Base-by-base conservation (phyloP, 495 filamentous ascomycete species). In the Neurospora cerealis region DNA sequence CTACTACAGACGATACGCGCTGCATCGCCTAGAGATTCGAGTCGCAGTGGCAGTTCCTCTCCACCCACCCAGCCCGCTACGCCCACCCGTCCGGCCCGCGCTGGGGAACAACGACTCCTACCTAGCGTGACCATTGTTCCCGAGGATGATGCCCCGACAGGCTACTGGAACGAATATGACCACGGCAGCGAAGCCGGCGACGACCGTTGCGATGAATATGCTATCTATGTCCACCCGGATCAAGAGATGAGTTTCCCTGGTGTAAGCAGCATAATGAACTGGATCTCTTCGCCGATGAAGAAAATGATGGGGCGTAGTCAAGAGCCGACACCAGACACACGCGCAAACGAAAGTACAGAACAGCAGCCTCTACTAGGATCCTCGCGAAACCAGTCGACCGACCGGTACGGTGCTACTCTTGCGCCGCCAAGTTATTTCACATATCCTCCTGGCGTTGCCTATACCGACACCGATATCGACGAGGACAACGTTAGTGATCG, bases 81-180 rank as follows among this genome's bases (percentile, higher is more conserved):
- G 13, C 74, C 75, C 11, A 72, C 76, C 11, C 77, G 75, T 6
- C 71, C 40, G n/a, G 71, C 72, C 72, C 77, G 70, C 70, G 75
- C 24, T 2, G 6, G 71, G 42, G 70, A 54, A 70, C 70, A 69
- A 37, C 72, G 73, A 66, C 60, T 72, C 19, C 75, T 76, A 1
- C 77, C 73, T 15, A 74, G 15, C 70, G 74, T 75, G 38, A 75
- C 72, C 4, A 72, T 62, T 48, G 78, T 76, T 75, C 79, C 74
- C 39, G 70, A 40, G 40, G 0, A 73, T 70, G 19, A 69, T 72
- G 17, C 78, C 44, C 72, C 77, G 21, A 62, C 74, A 9, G 79
- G 75, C 28, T 91, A 91, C 75, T 91, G 89, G 89, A 90, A 90
- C 77, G 89, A 91, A 77, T 91, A 90, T 79, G 89, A 91, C 60